A percentile compares a stretch with the other conserved stretches of the same genome.
These are phyloP conservation scores for Parasarocladium wereldwijsianum DNA, from an alignment of 2,329 filamentous ascomycete genomes.

Conservation along the genomic window DNA sequence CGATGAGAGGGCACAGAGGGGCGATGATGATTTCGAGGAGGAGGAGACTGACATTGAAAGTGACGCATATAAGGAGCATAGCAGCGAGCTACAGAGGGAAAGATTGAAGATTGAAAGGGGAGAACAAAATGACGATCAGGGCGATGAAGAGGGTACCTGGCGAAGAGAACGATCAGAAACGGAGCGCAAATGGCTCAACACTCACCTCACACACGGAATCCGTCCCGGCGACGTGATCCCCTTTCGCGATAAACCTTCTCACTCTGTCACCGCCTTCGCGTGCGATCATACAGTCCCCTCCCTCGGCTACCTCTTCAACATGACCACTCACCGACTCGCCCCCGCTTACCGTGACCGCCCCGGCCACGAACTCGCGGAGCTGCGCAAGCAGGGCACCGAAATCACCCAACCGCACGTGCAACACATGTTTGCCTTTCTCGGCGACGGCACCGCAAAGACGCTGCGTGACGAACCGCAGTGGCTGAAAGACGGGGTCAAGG, in stretches of 20 bases:
- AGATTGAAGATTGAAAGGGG: conserved; percentile 1
- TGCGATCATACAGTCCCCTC: conserved; percentile 33
- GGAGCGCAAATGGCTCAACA: conserved; percentile 21
- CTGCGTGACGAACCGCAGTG: conserved; percentile 24
- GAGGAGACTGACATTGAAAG: conserved; percentile 6
- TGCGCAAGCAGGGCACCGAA: conserved; percentile 21
- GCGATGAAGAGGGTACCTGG: conserved; percentile 3
- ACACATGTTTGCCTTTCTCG: conserved; percentile 31
- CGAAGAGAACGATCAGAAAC: no score
- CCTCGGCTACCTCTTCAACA: conserved; percentile 29
- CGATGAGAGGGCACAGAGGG: conserved; percentile 7
- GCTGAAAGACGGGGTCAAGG: conserved; percentile 23
- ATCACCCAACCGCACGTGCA: conserved; percentile 23
- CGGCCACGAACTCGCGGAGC: conserved; percentile 20
- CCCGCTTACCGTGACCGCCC: conserved; percentile 20
- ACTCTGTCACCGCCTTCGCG: conserved; percentile 25
- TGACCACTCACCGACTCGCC: conserved; percentile 22
- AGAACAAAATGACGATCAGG: background rate
- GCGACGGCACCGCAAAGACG: conserved; percentile 27
- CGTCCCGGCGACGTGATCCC: conserved; percentile 19
- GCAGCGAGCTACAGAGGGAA: no score
- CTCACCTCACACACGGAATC: conserved; percentile 24
- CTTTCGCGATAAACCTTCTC: conserved; percentile 18
- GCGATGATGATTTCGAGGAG: conserved; percentile 8
- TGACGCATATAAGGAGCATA: no score